Conservation (phyloP, 1,139 yeast species). For the Protomyces macrosporus region DNA sequence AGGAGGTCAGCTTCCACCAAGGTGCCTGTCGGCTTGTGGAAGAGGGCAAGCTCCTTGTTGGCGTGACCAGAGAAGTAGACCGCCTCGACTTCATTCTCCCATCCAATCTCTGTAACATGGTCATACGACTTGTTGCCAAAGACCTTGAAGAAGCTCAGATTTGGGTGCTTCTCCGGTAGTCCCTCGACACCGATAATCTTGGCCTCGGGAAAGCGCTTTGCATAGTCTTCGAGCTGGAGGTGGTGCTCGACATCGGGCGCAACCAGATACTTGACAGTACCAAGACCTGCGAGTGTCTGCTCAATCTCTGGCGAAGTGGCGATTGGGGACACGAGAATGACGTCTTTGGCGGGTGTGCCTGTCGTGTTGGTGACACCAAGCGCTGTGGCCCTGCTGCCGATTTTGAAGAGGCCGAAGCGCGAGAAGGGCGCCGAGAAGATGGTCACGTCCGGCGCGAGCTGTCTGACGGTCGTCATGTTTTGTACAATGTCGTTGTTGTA, state of each 20-base stretch:
- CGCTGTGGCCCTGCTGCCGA: constrained; percentile 60
- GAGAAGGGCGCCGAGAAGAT: constrained; percentile 35
- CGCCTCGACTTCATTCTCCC: constrained; percentile 45
- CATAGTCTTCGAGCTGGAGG: constrained; percentile 45
- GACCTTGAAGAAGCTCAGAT: constrained; percentile 14
- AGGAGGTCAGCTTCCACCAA: constrained; percentile 55
- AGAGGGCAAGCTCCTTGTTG: constrained; percentile 54
- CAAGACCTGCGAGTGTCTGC: constrained; percentile 9
- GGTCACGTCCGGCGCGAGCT: constrained; percentile 23
- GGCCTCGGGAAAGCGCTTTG: constrained; percentile 46
- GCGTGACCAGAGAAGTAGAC: constrained; percentile 52
- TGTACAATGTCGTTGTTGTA: not conserved
- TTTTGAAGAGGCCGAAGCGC: constrained; percentile 43
- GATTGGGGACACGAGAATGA: constrained; percentile 55
- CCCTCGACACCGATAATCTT: constrained; percentile 50
- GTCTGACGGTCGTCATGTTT: constrained; percentile 19
- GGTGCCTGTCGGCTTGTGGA: constrained; percentile 46
- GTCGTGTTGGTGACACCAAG: constrained; percentile 40
- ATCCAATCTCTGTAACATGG: constrained; percentile 1
- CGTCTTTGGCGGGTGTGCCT: constrained; percentile 11
- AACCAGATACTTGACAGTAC: constrained; percentile 36
- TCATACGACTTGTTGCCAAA: constrained; percentile 22
- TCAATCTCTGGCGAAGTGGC: constrained; percentile 39
- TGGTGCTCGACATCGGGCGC: constrained; percentile 40
- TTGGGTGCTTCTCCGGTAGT: constrained; percentile 33